Percentiles rank a stretch among this genome's conserved stretches.
Evolutionary conservation across 2,329 filamentous ascomycete genomes (phyloP).

Genomic region (Beauveria rudraprayagi): DNA sequence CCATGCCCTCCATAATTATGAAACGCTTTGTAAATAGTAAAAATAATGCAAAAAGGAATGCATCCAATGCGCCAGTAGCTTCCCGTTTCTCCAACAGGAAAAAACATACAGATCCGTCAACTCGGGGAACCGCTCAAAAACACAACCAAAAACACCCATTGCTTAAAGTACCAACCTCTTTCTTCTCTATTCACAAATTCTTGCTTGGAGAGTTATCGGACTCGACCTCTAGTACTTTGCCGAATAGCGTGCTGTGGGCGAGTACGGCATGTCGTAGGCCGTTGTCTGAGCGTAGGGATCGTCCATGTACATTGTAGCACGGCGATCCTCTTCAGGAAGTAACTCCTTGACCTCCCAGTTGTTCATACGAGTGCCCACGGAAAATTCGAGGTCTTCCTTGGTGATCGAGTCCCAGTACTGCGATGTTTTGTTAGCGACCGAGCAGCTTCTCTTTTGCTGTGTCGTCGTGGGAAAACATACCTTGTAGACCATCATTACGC

Average conservation of each 20-base stretch:
- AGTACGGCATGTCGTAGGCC: constrained; percentile 44
- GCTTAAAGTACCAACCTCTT: background rate
- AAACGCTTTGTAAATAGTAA: background rate
- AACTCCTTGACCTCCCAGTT: constrained; percentile 98
- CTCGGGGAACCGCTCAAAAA: background rate
- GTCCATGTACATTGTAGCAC: constrained; percentile 63
- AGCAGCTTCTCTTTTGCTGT: background rate
- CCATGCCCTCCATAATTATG: background rate
- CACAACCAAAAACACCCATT: background rate
- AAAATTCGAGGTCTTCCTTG: constrained; percentile 95
- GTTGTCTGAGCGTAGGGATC: constrained; percentile 53
- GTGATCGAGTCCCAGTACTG: constrained; percentile 99
- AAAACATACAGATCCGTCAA: background rate
- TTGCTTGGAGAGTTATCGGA: background rate
- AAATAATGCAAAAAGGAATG: background rate
- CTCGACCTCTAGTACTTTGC: constrained; percentile 33
- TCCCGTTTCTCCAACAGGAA: background rate
- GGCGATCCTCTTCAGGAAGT: constrained; percentile 70
- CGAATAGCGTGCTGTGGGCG: constrained; percentile 37
- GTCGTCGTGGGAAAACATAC: constrained; percentile 30
- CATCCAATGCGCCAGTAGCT: background rate
- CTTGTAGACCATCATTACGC: constrained; percentile 99
- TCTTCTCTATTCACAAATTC: constrained; percentile 4
- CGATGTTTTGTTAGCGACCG: constrained; percentile 2
- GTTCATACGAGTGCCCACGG: constrained; percentile 87